Evolutionary conservation across 352 stramenopile genomes (phyloP), one percentile per base, ranked within the genome.

Genomic region (Phytophthora uliginosa): DNA sequence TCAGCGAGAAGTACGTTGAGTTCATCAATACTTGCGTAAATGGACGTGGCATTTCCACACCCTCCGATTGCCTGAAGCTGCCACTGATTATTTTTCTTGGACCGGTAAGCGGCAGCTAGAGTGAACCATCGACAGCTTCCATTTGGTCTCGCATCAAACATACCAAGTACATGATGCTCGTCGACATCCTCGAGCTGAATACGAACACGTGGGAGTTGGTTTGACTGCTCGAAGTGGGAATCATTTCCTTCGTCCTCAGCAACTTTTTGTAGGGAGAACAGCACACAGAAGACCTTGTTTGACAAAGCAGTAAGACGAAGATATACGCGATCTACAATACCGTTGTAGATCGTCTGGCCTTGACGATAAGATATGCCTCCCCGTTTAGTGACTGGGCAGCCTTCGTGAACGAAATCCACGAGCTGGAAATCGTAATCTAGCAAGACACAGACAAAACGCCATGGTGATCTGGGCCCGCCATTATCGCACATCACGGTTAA

Each of bases 371-470:
- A 74, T 17, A 77, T 58, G 4, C 59, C 73, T 31, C 66, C 75
- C 8, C 79, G 71, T 10, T 79, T 68, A 0, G 82, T 79, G 22
- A 73, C 48, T 8, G 81, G 74, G 17, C 79, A 85, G 6, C 78
- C 72, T 66, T 88, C 84, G 36, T 90, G 84, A 33, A 91, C 71
- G 56, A 90, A 90, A 52, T 91, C 84, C 18, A 91, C 69, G 2
- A 93, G 59, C 31, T 93, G 84, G 4, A 88, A 81, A 38, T 92
- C 84, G 50, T 89, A 78, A 26, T 90, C 85, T 18, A 93, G 70
- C 7, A 91, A 42, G n/a, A 91, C 45, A 20, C 65, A 77, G 12
- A 88, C 69, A 52, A 90, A 93, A n/a, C 74, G 71, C 84, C 84
- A 92, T 10, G 70, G 71, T 15, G 83, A 82, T 38, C 59, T 74